These are phyloP conservation scores for Chaetothyriales sp. DNA, from an alignment of 2,329 filamentous ascomycete genomes.

Conservation along the genomic window DNA sequence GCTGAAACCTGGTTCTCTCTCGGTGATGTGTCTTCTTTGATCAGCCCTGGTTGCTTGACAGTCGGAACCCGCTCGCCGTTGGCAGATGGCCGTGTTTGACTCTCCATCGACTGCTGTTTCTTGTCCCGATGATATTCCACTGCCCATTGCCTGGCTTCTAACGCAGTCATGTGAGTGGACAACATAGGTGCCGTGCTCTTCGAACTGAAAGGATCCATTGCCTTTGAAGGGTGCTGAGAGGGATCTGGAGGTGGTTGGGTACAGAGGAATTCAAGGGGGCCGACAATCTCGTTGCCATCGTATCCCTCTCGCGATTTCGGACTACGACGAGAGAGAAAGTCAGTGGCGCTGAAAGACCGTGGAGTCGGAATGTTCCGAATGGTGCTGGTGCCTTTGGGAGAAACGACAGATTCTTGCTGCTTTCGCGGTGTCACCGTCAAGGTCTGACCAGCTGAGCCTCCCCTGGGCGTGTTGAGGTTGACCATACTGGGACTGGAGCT, in stretches of 20 bases:
- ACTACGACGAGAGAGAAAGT: background rate
- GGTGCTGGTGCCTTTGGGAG: background rate
- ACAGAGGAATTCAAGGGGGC: constrained; percentile 6
- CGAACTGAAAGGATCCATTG: constrained; percentile 6
- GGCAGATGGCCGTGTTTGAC: background rate
- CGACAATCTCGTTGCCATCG: constrained; percentile 2
- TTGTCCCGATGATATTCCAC: constrained; percentile 4
- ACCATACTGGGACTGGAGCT: background rate
- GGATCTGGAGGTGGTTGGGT: constrained; percentile 11
- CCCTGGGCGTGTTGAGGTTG: background rate
- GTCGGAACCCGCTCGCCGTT: background rate
- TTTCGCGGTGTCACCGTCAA: background rate
- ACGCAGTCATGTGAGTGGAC: constrained; percentile 9
- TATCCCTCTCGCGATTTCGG: background rate
- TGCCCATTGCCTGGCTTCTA: constrained; percentile 10
- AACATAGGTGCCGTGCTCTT: constrained; percentile 10
- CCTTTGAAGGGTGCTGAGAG: constrained; percentile 11
- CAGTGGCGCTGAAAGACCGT: background rate
- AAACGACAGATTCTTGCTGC: background rate
- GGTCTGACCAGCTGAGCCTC: background rate
- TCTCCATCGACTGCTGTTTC: background rate
- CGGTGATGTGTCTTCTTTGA: background rate
- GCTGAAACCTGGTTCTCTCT: background rate
- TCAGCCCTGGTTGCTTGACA: background rate
- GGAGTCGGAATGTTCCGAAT: background rate